A percentile compares a stretch with the other conserved stretches of the same genome.
Conservation (phyloP, 1,284 basidiomycete species). For the Sporisorium graminicola region DNA sequence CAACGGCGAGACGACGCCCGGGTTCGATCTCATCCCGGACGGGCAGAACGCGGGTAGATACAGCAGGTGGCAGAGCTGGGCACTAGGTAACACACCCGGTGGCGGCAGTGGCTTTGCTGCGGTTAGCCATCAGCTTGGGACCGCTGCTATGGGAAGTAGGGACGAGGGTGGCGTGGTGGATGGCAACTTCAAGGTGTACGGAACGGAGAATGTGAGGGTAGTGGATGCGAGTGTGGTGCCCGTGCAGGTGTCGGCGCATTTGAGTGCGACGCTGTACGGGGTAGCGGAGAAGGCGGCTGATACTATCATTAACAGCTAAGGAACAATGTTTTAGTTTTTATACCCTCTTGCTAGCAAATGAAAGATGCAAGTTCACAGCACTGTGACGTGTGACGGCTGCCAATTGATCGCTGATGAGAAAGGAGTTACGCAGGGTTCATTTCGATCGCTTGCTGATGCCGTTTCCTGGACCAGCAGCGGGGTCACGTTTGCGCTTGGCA, state of each 20-base stretch:
- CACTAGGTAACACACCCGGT: conserved; percentile 61
- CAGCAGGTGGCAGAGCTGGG: conserved; percentile 69
- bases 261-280: conserved; percentile 57
- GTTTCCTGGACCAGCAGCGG: neutral
- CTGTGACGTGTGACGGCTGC: neutral
- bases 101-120: conserved; percentile 57
- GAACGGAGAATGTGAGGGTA: conserved; percentile 62
- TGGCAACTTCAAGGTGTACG: conserved; percentile 66
- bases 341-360: no score
- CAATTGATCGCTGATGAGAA: neutral
- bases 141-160: conserved; percentile 76
- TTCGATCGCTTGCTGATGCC: conserved; percentile 14
- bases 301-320: conserved; percentile 12
- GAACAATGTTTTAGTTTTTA: no score
- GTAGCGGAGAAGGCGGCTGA: conserved; percentile 60
- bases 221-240: conserved; percentile 62
- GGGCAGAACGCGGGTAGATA: conserved; percentile 59
- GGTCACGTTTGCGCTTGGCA: conserved; percentile 21
- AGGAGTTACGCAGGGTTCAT: neutral
- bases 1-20: conserved; percentile 69
- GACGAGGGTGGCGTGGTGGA: conserved; percentile 74
- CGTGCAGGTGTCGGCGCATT: conserved; percentile 54
- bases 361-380: neutral
- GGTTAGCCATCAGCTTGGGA: conserved; percentile 76
- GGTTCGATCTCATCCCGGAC: conserved; percentile 58